A percentile compares a stretch with the other conserved stretches of the same genome.
These are phyloP conservation scores for Lablab purpureus DNA, from an alignment of 306 rosid genomes.

Conservation along the genomic window DNA sequence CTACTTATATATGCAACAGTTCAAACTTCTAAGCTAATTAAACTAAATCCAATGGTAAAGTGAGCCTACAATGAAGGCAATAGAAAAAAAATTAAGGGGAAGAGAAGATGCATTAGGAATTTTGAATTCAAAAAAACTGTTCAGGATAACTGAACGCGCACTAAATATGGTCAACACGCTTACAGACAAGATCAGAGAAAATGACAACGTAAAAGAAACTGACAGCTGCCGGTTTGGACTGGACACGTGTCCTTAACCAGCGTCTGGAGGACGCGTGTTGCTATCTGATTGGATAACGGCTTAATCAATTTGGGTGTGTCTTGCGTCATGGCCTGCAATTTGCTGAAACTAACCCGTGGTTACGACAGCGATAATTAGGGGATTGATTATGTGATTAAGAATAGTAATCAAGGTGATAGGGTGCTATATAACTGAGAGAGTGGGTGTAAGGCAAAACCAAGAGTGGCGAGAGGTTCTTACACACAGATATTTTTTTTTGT, in stretches of 20 bases:
- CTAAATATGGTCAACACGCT: constrained; percentile 50
- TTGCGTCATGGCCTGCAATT: constrained; percentile 47
- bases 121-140: not conserved
- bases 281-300: not conserved
- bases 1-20: not conserved
- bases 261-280: not conserved
- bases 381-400: constrained; percentile 39
- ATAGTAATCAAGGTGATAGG: not conserved
- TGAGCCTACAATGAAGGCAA: constrained; percentile 32
- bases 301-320: not conserved
- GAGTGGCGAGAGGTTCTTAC: constrained; percentile 68
- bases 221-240: constrained; percentile 48
- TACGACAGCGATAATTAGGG: constrained; percentile 43
- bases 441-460: constrained; percentile 39
- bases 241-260: constrained; percentile 47
- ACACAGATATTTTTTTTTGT: constrained; percentile 19
- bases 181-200: constrained; percentile 6
- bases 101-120: not conserved
- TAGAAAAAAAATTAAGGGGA: not conserved
- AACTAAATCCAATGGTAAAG: not conserved
- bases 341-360: constrained; percentile 40
- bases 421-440: constrained; percentile 52
- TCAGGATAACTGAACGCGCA: constrained; percentile 49
- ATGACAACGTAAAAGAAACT: constrained; percentile 36
- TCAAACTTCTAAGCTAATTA: not conserved